Base-by-base conservation (phyloP, 2,329 filamentous ascomycete genomes). In the Volutella citrinella region DNA sequence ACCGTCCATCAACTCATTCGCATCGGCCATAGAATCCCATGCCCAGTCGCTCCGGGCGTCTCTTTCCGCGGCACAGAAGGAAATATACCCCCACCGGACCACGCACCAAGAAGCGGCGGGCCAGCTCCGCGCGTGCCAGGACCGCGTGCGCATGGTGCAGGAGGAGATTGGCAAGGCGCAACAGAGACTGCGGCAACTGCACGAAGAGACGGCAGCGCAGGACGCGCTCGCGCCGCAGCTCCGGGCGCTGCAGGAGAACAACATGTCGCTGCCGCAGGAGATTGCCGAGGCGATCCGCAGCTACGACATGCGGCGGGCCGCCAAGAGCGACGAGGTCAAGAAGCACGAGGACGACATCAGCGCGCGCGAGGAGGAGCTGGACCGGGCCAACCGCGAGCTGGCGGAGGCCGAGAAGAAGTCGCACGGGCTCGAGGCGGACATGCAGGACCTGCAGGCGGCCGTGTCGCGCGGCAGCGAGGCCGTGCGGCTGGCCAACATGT, bases 81-180 rank as follows among this genome's bases (percentile, higher is more conserved):
- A 54, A 18, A 45, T 54, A 20, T 52, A 50, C n/a, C 51, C 50
- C 3, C 50, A 52, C n/a, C 52, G 51, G 22, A 46, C 50, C 6
- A 42, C 40, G 8, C 51, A 53, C 4, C 50, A 51, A 26, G 51
- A 54, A 22, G 48, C 48, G 5, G 38, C 49, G 34, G 36, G 34
- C 23, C 52, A 46, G 15, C 36, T 52, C 10, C 43, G 51, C 10
- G 30, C 38, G 4, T 42, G 38, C 8, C 49, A 54, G 23, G 43
- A 43, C 11, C 28, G 32, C 6, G 37, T 51, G 1, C 46, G 47
- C 14, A 32, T 36, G 11, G 46, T 54, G 4, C 42, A 51, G 20
- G 45, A 49, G 10, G 46, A 47, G 19, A 42, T 54, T 3, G 40
- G 40, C 11, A 42, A 45, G 5, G 42, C 38, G 7, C 39, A 45